phyloP scores from a whole-genome alignment of 352 stramenopile genomes.

The Vaucheria bursata region DNA sequence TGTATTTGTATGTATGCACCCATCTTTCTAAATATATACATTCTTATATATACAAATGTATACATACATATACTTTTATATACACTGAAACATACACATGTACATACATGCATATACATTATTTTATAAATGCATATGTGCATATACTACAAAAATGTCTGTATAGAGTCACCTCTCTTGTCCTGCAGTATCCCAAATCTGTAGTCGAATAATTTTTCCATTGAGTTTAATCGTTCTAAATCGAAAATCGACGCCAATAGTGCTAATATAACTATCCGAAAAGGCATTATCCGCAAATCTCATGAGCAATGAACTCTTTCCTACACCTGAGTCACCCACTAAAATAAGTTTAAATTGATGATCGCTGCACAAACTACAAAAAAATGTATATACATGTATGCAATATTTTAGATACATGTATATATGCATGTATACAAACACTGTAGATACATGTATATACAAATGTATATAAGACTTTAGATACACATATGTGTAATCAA shows the following conservation, averaged over 20 bases:
- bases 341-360: conserved; percentile 96
- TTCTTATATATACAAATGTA: background rate
- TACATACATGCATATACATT: background rate
- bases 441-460: no score
- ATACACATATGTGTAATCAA: no score
- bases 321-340: conserved; percentile 93
- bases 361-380: conserved; percentile 51
- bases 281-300: conserved; percentile 95
- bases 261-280: conserved; percentile 94
- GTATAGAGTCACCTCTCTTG: conserved; percentile 15
- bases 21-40: background rate
- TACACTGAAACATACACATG: background rate
- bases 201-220: conserved; percentile 95
- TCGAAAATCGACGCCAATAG: conserved; percentile 82
- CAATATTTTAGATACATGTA: no score
- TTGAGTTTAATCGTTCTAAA: conserved; percentile 96
- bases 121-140: background rate
- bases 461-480: no score
- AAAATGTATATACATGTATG: no score
- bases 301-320: conserved; percentile 94
- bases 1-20: background rate
- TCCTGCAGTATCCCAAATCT: no score
- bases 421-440: no score
- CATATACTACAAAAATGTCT: background rate
- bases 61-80: background rate